Evolutionary conservation across 352 stramenopile genomes (phyloP).

Genomic region (Globisporangium emineosum): DNA sequence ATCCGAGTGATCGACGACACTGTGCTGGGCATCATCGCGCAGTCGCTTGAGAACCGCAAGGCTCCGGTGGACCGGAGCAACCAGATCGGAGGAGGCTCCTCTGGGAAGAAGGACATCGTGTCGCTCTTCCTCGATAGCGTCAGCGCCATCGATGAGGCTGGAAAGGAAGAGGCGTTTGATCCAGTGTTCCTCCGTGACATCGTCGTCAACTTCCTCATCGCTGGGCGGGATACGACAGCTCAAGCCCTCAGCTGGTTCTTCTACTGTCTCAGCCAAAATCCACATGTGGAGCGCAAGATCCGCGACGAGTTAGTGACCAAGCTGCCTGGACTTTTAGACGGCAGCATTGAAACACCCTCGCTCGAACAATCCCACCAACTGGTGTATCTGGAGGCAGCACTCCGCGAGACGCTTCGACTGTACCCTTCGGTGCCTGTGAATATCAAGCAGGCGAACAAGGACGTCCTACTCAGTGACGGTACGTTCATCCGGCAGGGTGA

Average conservation of each 20-base stretch:
- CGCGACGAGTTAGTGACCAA: not conserved
- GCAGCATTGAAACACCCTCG: no score
- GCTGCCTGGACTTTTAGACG: not conserved
- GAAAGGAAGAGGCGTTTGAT: not conserved
- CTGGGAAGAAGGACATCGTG: no score
- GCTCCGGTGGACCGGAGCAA: not conserved
- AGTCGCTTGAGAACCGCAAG: constrained; percentile 5
- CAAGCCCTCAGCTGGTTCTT: not conserved
- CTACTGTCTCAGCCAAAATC: not conserved
- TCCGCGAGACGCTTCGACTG: not conserved
- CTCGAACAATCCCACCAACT: not conserved
- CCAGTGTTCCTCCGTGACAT: not conserved
- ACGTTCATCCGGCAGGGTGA: not conserved
- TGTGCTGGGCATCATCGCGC: constrained; percentile 11
- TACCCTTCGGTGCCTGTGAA: not conserved
- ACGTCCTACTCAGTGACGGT: not conserved
- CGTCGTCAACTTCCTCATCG: not conserved
- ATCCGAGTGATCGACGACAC: constrained; percentile 10
- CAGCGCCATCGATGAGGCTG: not conserved
- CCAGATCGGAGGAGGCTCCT: no score
- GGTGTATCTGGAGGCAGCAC: not conserved
- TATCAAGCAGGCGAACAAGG: not conserved
- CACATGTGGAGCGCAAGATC: not conserved
- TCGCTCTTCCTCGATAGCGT: no score
- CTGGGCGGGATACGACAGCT: not conserved